phyloP scores from a whole-genome alignment of 78 protist species.

The Pelomyxa schiedti region DNA sequence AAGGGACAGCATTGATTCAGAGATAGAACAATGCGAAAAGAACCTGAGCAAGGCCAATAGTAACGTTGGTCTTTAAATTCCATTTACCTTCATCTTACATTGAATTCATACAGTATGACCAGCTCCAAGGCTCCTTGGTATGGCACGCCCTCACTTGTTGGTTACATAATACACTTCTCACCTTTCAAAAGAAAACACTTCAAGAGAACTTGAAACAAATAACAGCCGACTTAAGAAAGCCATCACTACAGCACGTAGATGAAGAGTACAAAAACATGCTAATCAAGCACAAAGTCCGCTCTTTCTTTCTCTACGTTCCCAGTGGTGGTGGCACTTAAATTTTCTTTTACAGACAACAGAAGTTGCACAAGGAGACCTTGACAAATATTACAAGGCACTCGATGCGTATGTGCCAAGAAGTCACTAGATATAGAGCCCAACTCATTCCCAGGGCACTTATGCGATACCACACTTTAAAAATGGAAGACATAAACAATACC shows the following conservation, averaged over 20 bases:
- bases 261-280: not conserved
- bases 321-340: no score
- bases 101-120: not conserved
- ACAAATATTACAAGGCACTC: conserved; percentile 32
- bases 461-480: conserved; percentile 71
- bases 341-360: conserved; percentile 22
- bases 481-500: conserved; percentile 86
- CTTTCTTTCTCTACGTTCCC: no score
- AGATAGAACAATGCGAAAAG: not conserved
- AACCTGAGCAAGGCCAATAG: conserved; percentile 26
- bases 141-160: no score
- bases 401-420: conserved; percentile 29
- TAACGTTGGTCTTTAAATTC: no score
- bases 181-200: no score
- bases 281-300: no score
- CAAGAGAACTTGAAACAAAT: not conserved
- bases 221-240: not conserved
- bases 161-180: no score
- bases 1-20: no score
- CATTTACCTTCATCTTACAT: not conserved
- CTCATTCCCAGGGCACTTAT: conserved; percentile 26
- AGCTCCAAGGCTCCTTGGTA: no score
- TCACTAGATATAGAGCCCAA: conserved; percentile 1
- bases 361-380: conserved; percentile 24
- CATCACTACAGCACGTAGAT: not conserved